Base-by-base conservation (phyloP, 345 rosid species). In the Luvunga scandens region DNA sequence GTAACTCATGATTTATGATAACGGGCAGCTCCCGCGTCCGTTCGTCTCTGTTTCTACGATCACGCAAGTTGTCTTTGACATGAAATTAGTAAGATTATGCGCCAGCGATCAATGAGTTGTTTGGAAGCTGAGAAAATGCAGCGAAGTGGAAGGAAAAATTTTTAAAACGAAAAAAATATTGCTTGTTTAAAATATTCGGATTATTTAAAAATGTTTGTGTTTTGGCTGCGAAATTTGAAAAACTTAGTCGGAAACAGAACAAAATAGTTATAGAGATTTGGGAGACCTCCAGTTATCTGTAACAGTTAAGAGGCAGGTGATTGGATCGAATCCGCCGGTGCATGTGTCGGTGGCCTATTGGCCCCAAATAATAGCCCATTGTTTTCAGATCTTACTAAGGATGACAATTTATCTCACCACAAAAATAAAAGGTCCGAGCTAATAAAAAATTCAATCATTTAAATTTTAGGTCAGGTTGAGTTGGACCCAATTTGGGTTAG, bases 1-100 rank as follows among this genome's bases (percentile, higher is more conserved):
- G 64, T 66, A 53, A 66, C 78, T 76, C 78, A 66, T 76, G 64
- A 33, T 53, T 53, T 34, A 18, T 21, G 5, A 28, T 2, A 27
- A 28, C 24, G n/a, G 7, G 33, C 59, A 33, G 72, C 60, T 48
- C 55, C 72, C 24, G 19, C 27, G 53, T 5, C 33, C 34, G 66
- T 18, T 19, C 50, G 50, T 63, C 28, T 30, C 42, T 33, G 28
- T 42, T 65, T 16, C 34, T 31, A 30, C 39, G 63, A 71, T 71
- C 38, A 19, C 63, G 42, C 77, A 4, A 10, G 21, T 73, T 59
- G 38, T n/a, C n/a, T n/a, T n/a, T n/a, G n/a, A n/a, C n/a, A n/a
- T n/a, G n/a, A n/a, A n/a, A n/a, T n/a, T n/a, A n/a, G n/a, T n/a
- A n/a, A n/a, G n/a, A 56, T 12, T n/a, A 72, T 34, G 13, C 53